Conservation (phyloP, 805 yeast genomes). For the Saturnispora diversa region DNA sequence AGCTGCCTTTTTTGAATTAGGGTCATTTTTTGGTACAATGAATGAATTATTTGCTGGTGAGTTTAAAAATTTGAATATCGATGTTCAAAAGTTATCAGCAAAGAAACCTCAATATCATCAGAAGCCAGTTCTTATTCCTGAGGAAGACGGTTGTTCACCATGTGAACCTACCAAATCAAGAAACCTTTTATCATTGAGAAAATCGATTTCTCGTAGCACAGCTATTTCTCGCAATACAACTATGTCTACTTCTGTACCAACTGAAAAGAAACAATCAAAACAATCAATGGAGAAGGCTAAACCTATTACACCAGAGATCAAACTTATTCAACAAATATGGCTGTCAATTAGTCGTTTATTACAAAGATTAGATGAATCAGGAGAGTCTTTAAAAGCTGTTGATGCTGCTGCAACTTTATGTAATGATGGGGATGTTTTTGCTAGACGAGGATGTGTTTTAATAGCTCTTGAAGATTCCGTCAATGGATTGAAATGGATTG, state of each 20-base stretch:
- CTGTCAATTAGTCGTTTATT: slow-evolving; percentile 63
- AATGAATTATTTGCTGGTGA: slow-evolving; percentile 28
- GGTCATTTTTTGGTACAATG: slow-evolving; percentile 56
- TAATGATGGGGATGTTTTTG: slow-evolving; percentile 1
- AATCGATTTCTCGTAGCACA: background rate
- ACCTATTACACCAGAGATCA: slow-evolving; percentile 24
- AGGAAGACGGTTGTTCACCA: slow-evolving; percentile 11
- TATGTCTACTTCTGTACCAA: background rate
- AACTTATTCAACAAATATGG: slow-evolving; percentile 59
- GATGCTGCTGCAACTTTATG: slow-evolving; percentile 46
- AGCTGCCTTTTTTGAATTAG: slow-evolving; percentile 36
- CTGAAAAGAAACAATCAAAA: background rate
- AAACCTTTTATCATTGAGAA: background rate
- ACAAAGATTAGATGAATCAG: slow-evolving; percentile 41
- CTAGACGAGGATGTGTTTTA: slow-evolving; percentile 10
- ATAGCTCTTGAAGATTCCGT: background rate
- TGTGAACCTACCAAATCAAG: slow-evolving; percentile 9
- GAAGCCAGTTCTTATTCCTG: background rate
- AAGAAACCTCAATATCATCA: background rate
- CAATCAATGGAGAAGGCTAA: background rate
- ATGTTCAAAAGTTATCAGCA: background rate
- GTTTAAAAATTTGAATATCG: background rate
- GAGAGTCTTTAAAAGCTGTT: slow-evolving; percentile 64
- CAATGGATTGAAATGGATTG: background rate
- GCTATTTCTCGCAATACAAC: too few species aligned